These are phyloP conservation scores for Rhynchospora pubera DNA, from an alignment of 176 grass and related monocot genomes.

Conservation along the genomic window DNA sequence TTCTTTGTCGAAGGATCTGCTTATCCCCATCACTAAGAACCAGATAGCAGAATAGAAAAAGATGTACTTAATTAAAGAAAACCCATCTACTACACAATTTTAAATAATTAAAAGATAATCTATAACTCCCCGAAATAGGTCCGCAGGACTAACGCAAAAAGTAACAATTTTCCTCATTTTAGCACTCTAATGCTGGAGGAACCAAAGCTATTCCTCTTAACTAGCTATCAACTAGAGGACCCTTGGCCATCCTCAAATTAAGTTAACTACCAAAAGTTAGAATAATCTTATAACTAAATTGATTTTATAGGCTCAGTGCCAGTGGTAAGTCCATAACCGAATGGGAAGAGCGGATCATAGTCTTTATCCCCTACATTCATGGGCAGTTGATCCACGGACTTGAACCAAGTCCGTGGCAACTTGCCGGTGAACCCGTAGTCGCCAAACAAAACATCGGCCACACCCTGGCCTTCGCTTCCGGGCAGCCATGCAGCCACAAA, in stretches of 20 bases:
- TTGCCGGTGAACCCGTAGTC: constrained; percentile 83
- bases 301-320: constrained; percentile 29
- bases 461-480: constrained; percentile 67
- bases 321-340: constrained; percentile 69
- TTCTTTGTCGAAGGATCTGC: neutral
- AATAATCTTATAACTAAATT: neutral
- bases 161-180: neutral
- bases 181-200: neutral
- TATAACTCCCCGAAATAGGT: neutral
- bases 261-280: neutral
- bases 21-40: neutral
- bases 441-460: constrained; percentile 76
- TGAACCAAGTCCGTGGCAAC: constrained; percentile 89
- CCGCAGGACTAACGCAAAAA: neutral
- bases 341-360: constrained; percentile 81
- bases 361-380: constrained; percentile 80
- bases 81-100: neutral
- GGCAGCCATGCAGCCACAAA: constrained; percentile 90
- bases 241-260: constrained; percentile 1
- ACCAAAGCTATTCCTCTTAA: constrained; percentile 1
- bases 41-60: neutral
- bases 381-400: constrained; percentile 79
- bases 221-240: neutral
- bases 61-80: neutral
- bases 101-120: neutral